Evolutionary conservation across 2,329 filamentous ascomycete species (phyloP), one percentile per base, ranked within the genome.

Genomic region (Colletotrichum endophyticum): DNA sequence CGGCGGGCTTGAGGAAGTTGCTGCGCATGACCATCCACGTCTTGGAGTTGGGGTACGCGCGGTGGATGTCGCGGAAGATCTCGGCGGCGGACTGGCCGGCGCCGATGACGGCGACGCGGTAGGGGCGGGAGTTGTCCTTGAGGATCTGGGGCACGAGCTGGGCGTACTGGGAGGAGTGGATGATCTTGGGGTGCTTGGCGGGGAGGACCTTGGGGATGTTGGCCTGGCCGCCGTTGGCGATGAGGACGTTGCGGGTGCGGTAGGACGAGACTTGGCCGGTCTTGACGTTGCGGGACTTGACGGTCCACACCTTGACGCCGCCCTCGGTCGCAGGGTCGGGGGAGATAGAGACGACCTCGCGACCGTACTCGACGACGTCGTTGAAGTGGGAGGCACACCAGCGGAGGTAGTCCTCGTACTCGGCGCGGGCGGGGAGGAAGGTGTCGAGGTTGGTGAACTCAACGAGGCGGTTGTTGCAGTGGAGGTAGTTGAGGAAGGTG

Each of bases 401-500:
- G 77, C 94, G 91, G 85, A 99, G 93, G 86, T 99, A 99, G 85
- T 98, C 96, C 84, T 98, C 96, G 82, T 98, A 99, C 86, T 99
- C 96, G 77, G 94, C 89, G 30, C 96, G 92, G 34, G 95, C 93
- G 0, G 96, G 96, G 36, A 98, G 86, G 87, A 98, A 98, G 1
- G 96, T 98, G 81, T 92, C 91, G 66, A 99, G 87, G 86, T 99
- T 99, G 80, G 95, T 96, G 82, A 99, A 99, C 79, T 96, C 93
- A 66, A 98, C 92, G 53, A 99, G 89, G n/a, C 96, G 91, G 72
- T 90, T 90, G 80, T 98, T 94, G 80, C 91, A 86, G 86, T 98
- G 94, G 15, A 99, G 91, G 84, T 99, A 99, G 86, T 98, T 98
- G 82, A 98, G 88, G 86, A 98, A 99, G 16, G 96, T 99, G 85